Evolutionary conservation across 2,329 filamentous ascomycete species (phyloP).

Genomic region (Ascosphaera aggregata): DNA sequence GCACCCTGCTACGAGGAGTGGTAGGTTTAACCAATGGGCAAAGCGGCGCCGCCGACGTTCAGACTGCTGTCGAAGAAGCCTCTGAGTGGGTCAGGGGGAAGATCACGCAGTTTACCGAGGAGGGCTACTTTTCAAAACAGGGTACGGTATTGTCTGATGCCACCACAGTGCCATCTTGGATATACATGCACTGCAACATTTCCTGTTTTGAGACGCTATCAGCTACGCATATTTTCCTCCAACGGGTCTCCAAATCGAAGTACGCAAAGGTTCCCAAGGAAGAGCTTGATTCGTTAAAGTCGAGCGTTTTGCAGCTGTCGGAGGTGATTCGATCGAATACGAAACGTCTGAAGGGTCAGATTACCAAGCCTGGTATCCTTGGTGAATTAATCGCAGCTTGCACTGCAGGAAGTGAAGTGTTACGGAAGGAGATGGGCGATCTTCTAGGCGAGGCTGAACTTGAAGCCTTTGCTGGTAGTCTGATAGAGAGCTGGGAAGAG

Average conservation of each 20-base stretch:
- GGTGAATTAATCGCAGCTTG: constrained; percentile 12
- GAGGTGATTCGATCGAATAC: constrained; percentile 15
- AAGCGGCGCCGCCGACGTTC: constrained; percentile 11
- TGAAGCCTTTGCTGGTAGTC: constrained; percentile 20
- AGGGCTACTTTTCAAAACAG: background rate
- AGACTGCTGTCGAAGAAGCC: constrained; percentile 7
- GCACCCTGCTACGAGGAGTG: constrained; percentile 13
- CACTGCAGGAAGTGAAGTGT: constrained; percentile 4
- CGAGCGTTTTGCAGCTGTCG: constrained; percentile 10
- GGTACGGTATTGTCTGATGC: constrained; percentile 5
- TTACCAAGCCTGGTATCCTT: constrained; percentile 19
- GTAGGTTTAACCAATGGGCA: constrained; percentile 1
- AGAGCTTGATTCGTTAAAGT: constrained; percentile 11
- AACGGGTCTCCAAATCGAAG: constrained; percentile 12
- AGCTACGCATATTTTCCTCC: constrained; percentile 13
- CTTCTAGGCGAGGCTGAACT: constrained; percentile 16
- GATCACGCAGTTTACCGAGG: background rate
- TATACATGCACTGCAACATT: constrained; percentile 17
- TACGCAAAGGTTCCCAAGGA: constrained; percentile 13
- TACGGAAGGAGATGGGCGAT: constrained; percentile 13
- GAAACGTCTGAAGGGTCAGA: constrained; percentile 14
- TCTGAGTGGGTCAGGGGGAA: constrained; percentile 5
- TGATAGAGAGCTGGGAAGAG: constrained; percentile 26
- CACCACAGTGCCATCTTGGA: constrained; percentile 17
- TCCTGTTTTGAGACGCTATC: constrained; percentile 19